Percentiles rank a stretch among this genome's conserved stretches.
Conservation (phyloP, 129 eudicot species). For the Tagetes erecta region DNA sequence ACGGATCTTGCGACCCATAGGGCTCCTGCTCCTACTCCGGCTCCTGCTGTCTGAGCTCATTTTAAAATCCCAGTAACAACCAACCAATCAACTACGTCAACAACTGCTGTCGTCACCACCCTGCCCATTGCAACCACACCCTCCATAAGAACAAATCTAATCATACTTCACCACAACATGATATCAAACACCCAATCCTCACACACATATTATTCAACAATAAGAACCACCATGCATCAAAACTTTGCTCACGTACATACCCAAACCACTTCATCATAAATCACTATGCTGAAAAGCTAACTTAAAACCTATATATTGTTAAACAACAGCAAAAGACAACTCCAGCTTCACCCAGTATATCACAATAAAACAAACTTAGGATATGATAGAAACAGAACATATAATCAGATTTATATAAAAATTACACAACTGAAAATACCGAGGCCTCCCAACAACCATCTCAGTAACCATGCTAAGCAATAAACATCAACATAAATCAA, state of each 20-base stretch:
- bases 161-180: slow-evolving; percentile 47
- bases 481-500: not conserved
- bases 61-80: slow-evolving; percentile 39
- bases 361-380: not conserved
- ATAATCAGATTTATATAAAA: not conserved
- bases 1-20: slow-evolving; percentile 86
- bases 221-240: slow-evolving; percentile 45
- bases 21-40: slow-evolving; percentile 81
- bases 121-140: slow-evolving; percentile 96
- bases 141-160: slow-evolving; percentile 64
- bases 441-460: slow-evolving; percentile 7
- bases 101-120: slow-evolving; percentile 76
- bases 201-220: slow-evolving; percentile 47
- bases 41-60: slow-evolving; percentile 78
- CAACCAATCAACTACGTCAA: slow-evolving; percentile 41
- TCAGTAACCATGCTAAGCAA: too few species aligned
- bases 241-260: slow-evolving; percentile 27
- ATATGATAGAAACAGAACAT: not conserved
- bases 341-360: slow-evolving; percentile 3
- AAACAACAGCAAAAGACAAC: slow-evolving; percentile 15
- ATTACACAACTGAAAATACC: not conserved
- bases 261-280: slow-evolving; percentile 47
- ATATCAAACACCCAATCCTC: slow-evolving; percentile 59
- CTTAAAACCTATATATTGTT: slow-evolving; percentile 8
- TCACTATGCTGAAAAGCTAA: slow-evolving; percentile 11